Evolutionary conservation across 2,329 filamentous ascomycete genomes (phyloP).

Genomic region (Colletotrichum tropicicola): DNA sequence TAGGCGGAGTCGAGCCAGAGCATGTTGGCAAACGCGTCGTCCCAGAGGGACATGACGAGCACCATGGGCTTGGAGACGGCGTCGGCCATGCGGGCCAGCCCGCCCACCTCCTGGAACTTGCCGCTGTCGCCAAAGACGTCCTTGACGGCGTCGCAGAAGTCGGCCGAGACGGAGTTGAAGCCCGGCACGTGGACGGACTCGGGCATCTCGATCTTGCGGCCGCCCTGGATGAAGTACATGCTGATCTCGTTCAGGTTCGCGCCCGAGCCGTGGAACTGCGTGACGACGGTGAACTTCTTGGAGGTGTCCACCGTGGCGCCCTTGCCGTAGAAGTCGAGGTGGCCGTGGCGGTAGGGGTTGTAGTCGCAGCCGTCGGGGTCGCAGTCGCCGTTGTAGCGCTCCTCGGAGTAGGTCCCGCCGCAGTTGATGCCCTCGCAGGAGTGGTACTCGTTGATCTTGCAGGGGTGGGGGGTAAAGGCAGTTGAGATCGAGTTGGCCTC

Average conservation of each 20-base stretch:
- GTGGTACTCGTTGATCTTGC: slow-evolving; percentile 55
- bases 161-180: slow-evolving; percentile 56
- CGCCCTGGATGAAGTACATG: slow-evolving; percentile 68
- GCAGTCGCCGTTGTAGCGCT: slow-evolving; percentile 67
- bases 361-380: slow-evolving; percentile 74
- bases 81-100: slow-evolving; percentile 59
- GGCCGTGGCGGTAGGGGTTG: slow-evolving; percentile 73
- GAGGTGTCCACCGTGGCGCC: slow-evolving; percentile 65
- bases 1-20: slow-evolving; percentile 77
- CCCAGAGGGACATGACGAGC: slow-evolving; percentile 69
- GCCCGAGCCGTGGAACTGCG: slow-evolving; percentile 58
- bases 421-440: slow-evolving; percentile 54
- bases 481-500: slow-evolving; percentile 68
- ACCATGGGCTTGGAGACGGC: slow-evolving; percentile 67
- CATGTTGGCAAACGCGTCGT: slow-evolving; percentile 50
- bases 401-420: slow-evolving; percentile 56
- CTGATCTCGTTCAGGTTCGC: slow-evolving; percentile 59
- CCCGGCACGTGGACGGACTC: slow-evolving; percentile 36
- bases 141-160: slow-evolving; percentile 65
- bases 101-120: slow-evolving; percentile 62
- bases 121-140: slow-evolving; percentile 59
- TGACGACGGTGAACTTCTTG: slow-evolving; percentile 65
- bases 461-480: slow-evolving; percentile 70
- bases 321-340: slow-evolving; percentile 67
- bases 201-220: slow-evolving; percentile 59